phyloP scores from a whole-genome alignment of 2,329 filamentous ascomycete genomes.

The Chaetomium strumarium region DNA sequence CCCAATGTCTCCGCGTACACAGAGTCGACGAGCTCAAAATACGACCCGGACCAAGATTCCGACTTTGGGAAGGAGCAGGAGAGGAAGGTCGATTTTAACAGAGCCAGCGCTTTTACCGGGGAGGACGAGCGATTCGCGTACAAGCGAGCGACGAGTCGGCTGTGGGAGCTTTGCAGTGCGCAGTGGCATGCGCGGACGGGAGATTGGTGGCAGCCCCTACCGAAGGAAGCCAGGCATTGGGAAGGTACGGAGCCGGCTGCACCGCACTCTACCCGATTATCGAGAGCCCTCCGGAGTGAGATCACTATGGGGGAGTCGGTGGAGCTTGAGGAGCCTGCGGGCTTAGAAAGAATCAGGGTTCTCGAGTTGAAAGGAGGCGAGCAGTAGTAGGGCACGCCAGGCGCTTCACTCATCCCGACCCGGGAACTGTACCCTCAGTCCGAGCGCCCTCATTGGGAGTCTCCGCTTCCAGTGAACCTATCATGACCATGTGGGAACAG shows the following conservation, averaged over 20 bases:
- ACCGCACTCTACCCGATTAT: conserved; percentile 16
- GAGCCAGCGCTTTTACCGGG: conserved; percentile 62
- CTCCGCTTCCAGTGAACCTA: too few species aligned
- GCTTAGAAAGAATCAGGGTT: conserved; percentile 33
- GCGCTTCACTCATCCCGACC: background rate
- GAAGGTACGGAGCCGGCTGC: conserved; percentile 22
- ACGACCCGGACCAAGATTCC: conserved; percentile 53
- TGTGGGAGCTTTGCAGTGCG: conserved; percentile 75
- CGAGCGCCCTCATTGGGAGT: background rate
- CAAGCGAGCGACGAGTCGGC: conserved; percentile 66
- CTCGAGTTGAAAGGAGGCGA: conserved; percentile 25
- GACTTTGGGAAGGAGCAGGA: conserved; percentile 41
- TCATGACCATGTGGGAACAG: too few species aligned
- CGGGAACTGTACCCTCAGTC: conserved; percentile 7
- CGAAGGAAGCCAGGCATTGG: conserved; percentile 49
- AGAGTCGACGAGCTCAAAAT: conserved; percentile 39
- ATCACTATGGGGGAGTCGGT: conserved; percentile 36
- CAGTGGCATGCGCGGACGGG: conserved; percentile 63
- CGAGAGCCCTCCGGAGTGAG: conserved; percentile 26
- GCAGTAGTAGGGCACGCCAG: conserved; percentile 1
- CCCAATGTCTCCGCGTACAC: conserved; percentile 67
- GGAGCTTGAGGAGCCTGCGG: conserved; percentile 40
- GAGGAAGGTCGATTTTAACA: conserved; percentile 57
- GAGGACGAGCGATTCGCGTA: conserved; percentile 80
- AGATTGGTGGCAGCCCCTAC: conserved; percentile 64